A percentile compares a stretch with the other conserved stretches of the same genome.
Evolutionary conservation across 139 green algal species (phyloP).

Genomic region (Picochlorum sp.): DNA sequence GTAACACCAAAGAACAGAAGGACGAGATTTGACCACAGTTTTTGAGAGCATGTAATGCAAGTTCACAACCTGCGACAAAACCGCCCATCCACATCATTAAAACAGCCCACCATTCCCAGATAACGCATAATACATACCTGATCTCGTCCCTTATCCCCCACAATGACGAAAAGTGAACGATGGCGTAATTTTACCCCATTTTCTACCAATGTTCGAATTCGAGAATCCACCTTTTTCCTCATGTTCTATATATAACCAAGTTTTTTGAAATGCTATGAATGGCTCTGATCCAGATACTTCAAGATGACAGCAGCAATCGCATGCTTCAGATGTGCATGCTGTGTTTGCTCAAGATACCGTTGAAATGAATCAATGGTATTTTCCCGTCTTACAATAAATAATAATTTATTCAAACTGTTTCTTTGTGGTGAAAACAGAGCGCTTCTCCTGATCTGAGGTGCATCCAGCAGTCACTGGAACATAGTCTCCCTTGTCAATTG

Average conservation of each 20-base stretch:
- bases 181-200: slow-evolving; percentile 87
- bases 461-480: not conserved
- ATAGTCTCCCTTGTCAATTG: not conserved
- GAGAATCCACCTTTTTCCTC: slow-evolving; percentile 95
- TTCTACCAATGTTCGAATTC: slow-evolving; percentile 94
- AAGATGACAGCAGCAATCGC: not conserved
- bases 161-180: slow-evolving; percentile 88
- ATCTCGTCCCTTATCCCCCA: slow-evolving; percentile 93
- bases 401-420: no score
- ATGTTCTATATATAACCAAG: slow-evolving; percentile 42
- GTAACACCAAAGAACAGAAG: slow-evolving; percentile 98
- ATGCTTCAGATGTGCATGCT: not conserved
- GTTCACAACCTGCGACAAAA: slow-evolving; percentile 77
- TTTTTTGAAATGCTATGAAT: not conserved
- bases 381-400: no score
- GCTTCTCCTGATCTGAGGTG: not conserved
- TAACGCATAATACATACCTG: slow-evolving; percentile 30
- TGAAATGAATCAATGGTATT: no score
- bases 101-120: not conserved
- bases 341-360: no score
- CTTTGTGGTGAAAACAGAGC: not conserved
- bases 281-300: no score
- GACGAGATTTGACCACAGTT: slow-evolving; percentile 84
- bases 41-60: slow-evolving; percentile 98
- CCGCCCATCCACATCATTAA: not conserved